Evolutionary conservation across 2,329 filamentous ascomycete genomes (phyloP).

Genomic region (Colletotrichum tanaceti): DNA sequence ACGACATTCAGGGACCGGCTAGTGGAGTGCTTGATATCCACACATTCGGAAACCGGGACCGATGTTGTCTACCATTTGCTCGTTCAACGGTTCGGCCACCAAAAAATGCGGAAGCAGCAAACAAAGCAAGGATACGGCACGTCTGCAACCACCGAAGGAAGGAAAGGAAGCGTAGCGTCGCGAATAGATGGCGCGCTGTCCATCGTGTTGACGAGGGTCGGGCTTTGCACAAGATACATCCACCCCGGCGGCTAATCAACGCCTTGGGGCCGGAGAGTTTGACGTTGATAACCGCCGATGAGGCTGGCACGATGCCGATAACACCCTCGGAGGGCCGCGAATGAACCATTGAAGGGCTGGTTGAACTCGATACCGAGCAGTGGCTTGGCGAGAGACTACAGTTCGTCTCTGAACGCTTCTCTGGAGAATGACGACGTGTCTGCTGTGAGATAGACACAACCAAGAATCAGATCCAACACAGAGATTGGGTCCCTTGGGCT

Average conservation of each 20-base stretch:
- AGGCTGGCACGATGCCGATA: conserved; percentile 21
- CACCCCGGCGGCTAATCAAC: conserved; percentile 23
- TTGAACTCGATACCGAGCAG: conserved; percentile 8
- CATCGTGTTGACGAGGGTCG: conserved; percentile 8
- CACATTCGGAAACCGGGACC: conserved; percentile 6
- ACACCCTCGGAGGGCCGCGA: neutral
- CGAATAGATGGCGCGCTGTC: conserved; percentile 22
- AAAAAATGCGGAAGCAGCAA: conserved; percentile 6
- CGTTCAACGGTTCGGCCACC: neutral
- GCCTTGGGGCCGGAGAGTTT: conserved; percentile 34
- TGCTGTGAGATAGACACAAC: conserved; percentile 14
- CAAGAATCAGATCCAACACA: conserved; percentile 14
- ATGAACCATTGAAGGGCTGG: neutral
- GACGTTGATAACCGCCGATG: conserved; percentile 26
- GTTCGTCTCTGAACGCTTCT: conserved; percentile 16
- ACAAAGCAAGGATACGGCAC: neutral
- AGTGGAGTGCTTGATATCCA: conserved; percentile 2
- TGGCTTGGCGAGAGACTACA: conserved; percentile 14
- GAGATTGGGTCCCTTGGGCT: conserved; percentile 10
- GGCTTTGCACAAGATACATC: conserved; percentile 10
- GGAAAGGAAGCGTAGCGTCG: conserved; percentile 14
- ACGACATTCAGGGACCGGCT: conserved; percentile 11
- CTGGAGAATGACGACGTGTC: conserved; percentile 19
- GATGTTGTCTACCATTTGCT: neutral
- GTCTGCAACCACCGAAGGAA: neutral